Conservation (phyloP, 441 rosid species). For the Gossypium lobatum region DNA sequence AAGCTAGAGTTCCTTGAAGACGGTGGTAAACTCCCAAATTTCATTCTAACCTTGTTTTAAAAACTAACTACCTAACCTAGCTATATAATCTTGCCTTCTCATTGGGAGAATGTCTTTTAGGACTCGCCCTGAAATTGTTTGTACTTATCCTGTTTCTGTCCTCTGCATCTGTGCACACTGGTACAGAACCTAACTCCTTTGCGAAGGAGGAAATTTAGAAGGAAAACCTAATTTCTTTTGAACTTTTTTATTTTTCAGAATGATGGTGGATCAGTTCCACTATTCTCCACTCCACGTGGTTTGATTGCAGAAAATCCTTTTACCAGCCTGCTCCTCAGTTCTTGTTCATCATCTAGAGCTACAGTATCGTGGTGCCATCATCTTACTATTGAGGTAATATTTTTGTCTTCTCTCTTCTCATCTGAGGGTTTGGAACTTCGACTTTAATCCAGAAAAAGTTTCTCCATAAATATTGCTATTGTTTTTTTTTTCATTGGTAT, state of each 20-base stretch:
- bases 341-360: conserved; percentile 50
- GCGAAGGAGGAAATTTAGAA: not conserved
- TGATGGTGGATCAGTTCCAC: conserved; percentile 71
- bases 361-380: conserved; percentile 78
- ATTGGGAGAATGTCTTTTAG: not conserved
- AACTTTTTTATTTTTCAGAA: conserved; percentile 47
- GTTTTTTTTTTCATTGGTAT: conserved; percentile 22
- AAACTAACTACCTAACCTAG: not conserved
- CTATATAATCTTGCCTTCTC: not conserved
- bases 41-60: not conserved
- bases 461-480: conserved; percentile 16
- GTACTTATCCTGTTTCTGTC: conserved; percentile 7
- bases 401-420: conserved; percentile 11
- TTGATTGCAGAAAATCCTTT: conserved; percentile 88
- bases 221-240: conserved; percentile 19
- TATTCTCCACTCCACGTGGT: conserved; percentile 68
- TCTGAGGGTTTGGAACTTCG: not conserved
- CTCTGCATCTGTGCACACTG: not conserved
- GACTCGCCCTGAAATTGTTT: not conserved
- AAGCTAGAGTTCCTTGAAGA: not conserved
- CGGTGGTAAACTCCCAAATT: not conserved
- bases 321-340: conserved; percentile 81
- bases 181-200: not conserved
- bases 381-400: conserved; percentile 68
- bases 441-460: conserved; percentile 8